A percentile compares a stretch with the other conserved stretches of the same genome.
Conservation (phyloP, 768 basidiomycete species). For the Russula sp. region DNA sequence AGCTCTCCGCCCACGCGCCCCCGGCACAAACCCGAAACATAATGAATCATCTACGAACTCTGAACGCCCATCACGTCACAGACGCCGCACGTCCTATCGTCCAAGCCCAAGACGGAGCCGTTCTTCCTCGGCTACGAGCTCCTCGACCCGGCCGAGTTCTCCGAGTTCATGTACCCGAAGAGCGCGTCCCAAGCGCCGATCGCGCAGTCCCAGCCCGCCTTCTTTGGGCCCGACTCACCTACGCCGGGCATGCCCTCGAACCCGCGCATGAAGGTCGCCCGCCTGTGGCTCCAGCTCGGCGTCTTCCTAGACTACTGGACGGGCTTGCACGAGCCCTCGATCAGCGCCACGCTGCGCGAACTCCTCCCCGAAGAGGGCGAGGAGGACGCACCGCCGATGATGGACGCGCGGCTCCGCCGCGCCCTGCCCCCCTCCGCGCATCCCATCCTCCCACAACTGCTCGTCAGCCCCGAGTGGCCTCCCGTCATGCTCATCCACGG, state of each 20-base stretch:
- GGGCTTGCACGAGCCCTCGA: conserved; percentile 37
- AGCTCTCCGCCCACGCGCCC: neutral
- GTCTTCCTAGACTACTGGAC: conserved; percentile 54
- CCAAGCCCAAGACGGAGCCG: conserved; percentile 45
- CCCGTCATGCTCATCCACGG: conserved; percentile 46
- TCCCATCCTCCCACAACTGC: conserved; percentile 44
- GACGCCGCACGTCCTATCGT: conserved; percentile 46
- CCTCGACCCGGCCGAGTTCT: conserved; percentile 43
- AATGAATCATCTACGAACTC: neutral
- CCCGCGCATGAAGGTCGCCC: conserved; percentile 52
- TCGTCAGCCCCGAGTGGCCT: conserved; percentile 37
- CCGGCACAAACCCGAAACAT: neutral
- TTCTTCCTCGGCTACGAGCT: conserved; percentile 55
- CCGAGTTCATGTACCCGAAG: conserved; percentile 44
- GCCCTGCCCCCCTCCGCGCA: conserved; percentile 32
- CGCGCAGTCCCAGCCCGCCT: conserved; percentile 43
- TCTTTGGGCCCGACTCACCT: conserved; percentile 38
- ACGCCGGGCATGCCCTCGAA: conserved; percentile 58
- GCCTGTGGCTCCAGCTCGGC: conserved; percentile 57
- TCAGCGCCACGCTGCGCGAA: conserved; percentile 40
- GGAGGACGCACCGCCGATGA: neutral
- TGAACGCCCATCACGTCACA: conserved; percentile 24
- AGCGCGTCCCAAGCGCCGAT: conserved; percentile 27
- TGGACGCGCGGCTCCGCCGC: neutral
- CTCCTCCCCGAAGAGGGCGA: conserved; percentile 3